Evolutionary conservation across 1,284 basidiomycete species (phyloP).

Genomic region (Malassezia furfur): DNA sequence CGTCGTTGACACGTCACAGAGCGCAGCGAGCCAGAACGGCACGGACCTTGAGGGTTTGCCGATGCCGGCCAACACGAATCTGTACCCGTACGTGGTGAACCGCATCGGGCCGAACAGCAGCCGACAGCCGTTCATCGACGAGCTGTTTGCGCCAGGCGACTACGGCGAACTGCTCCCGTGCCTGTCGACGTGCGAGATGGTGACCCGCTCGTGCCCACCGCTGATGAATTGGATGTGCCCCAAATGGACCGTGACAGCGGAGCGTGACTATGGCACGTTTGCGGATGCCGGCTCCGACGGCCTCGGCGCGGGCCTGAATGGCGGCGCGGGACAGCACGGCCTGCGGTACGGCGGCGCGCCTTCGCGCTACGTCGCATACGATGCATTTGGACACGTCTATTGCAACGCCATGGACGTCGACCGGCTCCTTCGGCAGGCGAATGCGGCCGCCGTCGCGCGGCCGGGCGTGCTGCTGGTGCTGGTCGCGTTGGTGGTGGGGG

Average conservation of each 20-base stretch:
- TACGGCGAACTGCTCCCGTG: constrained; percentile 46
- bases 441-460: background rate
- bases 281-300: constrained; percentile 35
- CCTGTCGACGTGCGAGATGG: constrained; percentile 42
- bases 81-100: constrained; percentile 44
- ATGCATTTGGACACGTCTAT: constrained; percentile 42
- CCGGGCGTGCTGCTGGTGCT: background rate
- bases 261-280: constrained; percentile 46
- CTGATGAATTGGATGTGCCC: constrained; percentile 41
- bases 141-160: constrained; percentile 24
- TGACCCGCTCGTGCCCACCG: constrained; percentile 38
- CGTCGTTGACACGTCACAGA: constrained; percentile 24
- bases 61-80: constrained; percentile 26
- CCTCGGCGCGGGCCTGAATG: constrained; percentile 34
- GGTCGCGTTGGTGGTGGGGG: background rate
- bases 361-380: constrained; percentile 38
- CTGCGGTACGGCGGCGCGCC: constrained; percentile 36
- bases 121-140: constrained; percentile 36
- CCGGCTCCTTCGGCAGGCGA: constrained; percentile 21
- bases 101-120: constrained; percentile 25
- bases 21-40: constrained; percentile 31
- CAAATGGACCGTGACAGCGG: constrained; percentile 40
- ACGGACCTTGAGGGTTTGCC: constrained; percentile 28
- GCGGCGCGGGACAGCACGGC: constrained; percentile 33
- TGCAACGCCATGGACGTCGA: constrained; percentile 46